A percentile compares a stretch with the other conserved stretches of the same genome.
These are phyloP conservation scores for Cladophialophora immunda DNA, from an alignment of 2,329 filamentous ascomycete genomes.

Conservation along the genomic window DNA sequence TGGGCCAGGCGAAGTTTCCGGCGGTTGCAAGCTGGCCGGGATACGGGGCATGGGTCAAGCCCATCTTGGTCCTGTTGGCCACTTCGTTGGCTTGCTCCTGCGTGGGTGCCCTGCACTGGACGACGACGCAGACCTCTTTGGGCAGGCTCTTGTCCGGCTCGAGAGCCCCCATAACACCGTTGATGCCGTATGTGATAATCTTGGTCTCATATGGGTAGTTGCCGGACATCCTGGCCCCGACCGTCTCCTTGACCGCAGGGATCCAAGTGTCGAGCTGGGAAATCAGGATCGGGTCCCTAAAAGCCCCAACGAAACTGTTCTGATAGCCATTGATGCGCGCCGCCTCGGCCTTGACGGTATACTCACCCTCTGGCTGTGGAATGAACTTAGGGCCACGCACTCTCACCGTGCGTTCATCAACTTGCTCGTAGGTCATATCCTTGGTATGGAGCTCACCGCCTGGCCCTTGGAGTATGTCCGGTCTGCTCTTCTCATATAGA, in stretches of 20 bases:
- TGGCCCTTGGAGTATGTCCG: slow-evolving; percentile 59
- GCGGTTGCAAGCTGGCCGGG: slow-evolving; percentile 61
- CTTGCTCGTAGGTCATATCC: slow-evolving; percentile 53
- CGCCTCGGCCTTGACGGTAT: slow-evolving; percentile 61
- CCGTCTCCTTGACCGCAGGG: slow-evolving; percentile 42
- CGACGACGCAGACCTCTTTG: slow-evolving; percentile 54
- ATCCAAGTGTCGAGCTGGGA: slow-evolving; percentile 51
- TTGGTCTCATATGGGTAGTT: slow-evolving; percentile 49
- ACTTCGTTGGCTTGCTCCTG: slow-evolving; percentile 57
- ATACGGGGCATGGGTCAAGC: slow-evolving; percentile 58
- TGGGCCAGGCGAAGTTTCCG: slow-evolving; percentile 58
- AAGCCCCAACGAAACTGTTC: slow-evolving; percentile 56
- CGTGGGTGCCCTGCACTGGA: slow-evolving; percentile 56
- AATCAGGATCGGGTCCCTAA: slow-evolving; percentile 59
- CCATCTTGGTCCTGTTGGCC: slow-evolving; percentile 53
- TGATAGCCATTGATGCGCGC: slow-evolving; percentile 55
- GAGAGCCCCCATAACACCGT: slow-evolving; percentile 51
- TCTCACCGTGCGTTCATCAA: slow-evolving; percentile 47
- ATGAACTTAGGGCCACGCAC: slow-evolving; percentile 53
- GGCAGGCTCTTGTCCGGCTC: slow-evolving; percentile 43
- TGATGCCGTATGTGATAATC: slow-evolving; percentile 56
- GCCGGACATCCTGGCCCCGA: slow-evolving; percentile 31
- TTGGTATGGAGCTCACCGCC: slow-evolving; percentile 56
- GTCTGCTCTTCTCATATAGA: slow-evolving; percentile 63
- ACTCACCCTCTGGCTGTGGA: slow-evolving; percentile 44